Evolutionary conservation across 169 alveolate genomes (phyloP).

Genomic region (Cryptosporidium muris): DNA sequence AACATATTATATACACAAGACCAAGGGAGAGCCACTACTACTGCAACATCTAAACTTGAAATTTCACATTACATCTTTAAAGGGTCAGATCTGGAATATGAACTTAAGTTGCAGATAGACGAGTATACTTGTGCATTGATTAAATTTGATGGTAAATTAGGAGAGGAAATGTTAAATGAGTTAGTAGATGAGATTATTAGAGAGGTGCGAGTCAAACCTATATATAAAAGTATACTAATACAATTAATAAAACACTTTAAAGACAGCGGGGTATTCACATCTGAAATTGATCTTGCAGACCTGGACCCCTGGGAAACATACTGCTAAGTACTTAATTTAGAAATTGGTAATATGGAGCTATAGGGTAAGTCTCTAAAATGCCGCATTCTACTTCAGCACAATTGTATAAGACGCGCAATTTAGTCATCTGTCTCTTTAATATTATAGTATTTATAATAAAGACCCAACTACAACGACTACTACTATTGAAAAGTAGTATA

Average conservation of each 20-base stretch:
- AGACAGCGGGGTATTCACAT: not conserved
- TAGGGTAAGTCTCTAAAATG: not conserved
- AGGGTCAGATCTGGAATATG: too few species aligned
- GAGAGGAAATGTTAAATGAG: not conserved
- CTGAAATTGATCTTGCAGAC: constrained; percentile 30
- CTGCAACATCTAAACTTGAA: too few species aligned
- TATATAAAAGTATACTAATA: constrained; percentile 21
- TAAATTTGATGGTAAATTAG: too few species aligned
- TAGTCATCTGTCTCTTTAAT: constrained; percentile 58
- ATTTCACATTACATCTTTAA: too few species aligned
- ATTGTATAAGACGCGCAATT: constrained; percentile 55
- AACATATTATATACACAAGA: too few species aligned
- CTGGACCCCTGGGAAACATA: constrained; percentile 55
- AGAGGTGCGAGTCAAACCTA: constrained; percentile 29
- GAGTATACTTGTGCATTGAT: too few species aligned
- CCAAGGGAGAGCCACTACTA: too few species aligned
- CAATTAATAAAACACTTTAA: constrained; percentile 21
- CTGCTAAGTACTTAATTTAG: not conserved
- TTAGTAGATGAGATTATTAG: constrained; percentile 24
- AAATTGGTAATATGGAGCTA: not conserved
- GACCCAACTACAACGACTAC: not conserved
- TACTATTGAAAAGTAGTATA: too few species aligned
- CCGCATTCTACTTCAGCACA: constrained; percentile 24
- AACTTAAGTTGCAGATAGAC: too few species aligned
- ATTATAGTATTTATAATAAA: too few species aligned